These are phyloP conservation scores for Xylaria palmicola DNA, from an alignment of 495 filamentous ascomycete genomes.

Conservation along the genomic window DNA sequence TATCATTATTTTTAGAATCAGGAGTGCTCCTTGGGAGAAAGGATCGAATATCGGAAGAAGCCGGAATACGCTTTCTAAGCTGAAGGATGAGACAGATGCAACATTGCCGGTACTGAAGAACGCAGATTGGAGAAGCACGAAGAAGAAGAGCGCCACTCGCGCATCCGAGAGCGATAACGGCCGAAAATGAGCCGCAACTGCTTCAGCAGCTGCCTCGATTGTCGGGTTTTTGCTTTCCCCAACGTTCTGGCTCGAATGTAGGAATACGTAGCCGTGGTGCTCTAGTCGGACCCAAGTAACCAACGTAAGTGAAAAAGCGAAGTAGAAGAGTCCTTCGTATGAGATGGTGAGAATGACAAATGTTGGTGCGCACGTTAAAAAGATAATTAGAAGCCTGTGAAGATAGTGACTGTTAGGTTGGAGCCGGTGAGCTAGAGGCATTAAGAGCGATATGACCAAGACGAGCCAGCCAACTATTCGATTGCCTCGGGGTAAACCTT, in stretches of 20 bases:
- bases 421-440: slow-evolving; percentile 79
- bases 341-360: slow-evolving; percentile 98
- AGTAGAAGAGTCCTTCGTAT: slow-evolving; percentile 96
- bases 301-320: slow-evolving; percentile 79
- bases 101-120: slow-evolving; percentile 99
- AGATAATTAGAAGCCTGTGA: slow-evolving; percentile 84
- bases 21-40: slow-evolving; percentile 84
- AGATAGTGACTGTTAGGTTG: slow-evolving; percentile 86
- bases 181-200: slow-evolving; percentile 53
- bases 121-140: slow-evolving; percentile 88
- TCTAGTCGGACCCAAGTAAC: slow-evolving; percentile 90
- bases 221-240: slow-evolving; percentile 21
- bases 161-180: slow-evolving; percentile 75
- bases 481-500: slow-evolving; percentile 86
- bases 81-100: slow-evolving; percentile 92
- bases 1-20: slow-evolving; percentile 87
- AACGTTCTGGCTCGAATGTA: slow-evolving; percentile 32
- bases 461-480: slow-evolving; percentile 85
- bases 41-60: slow-evolving; percentile 95
- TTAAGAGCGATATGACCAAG: slow-evolving; percentile 74
- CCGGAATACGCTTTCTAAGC: slow-evolving; percentile 83
- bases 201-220: slow-evolving; percentile 16
- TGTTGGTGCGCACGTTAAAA: slow-evolving; percentile 87
- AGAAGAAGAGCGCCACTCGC: slow-evolving; percentile 89
- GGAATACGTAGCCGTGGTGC: slow-evolving; percentile 67